These are phyloP conservation scores for Bonnemaisonia californica DNA, from an alignment of 31 red algal genomes.

Conservation along the genomic window DNA sequence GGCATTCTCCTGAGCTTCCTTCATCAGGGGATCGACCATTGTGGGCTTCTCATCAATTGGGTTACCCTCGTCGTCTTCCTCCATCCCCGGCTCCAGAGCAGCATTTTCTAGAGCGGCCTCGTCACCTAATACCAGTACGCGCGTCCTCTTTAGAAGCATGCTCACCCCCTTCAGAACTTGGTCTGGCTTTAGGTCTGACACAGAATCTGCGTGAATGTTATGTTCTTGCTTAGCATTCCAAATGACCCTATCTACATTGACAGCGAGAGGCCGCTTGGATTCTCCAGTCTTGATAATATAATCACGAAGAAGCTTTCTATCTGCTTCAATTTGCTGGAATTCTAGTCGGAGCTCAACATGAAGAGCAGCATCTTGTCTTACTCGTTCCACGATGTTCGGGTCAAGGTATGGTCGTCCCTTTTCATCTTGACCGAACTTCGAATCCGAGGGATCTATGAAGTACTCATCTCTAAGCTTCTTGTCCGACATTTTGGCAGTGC, in stretches of 20 bases:
- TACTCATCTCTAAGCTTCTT: slow-evolving; percentile 71
- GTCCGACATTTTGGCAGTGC: slow-evolving; percentile 71
- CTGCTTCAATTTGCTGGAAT: slow-evolving; percentile 75
- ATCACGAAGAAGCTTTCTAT: slow-evolving; percentile 77
- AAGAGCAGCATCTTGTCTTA: slow-evolving; percentile 81
- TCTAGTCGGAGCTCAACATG: slow-evolving; percentile 62
- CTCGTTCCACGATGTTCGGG: slow-evolving; percentile 71
- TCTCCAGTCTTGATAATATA: slow-evolving; percentile 85
- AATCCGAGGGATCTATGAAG: slow-evolving; percentile 70
- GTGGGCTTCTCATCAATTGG: slow-evolving; percentile 23
- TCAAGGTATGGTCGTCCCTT: slow-evolving; percentile 73
- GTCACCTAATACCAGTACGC: slow-evolving; percentile 65
- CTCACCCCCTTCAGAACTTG: slow-evolving; percentile 83
- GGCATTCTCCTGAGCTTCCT: slow-evolving; percentile 87
- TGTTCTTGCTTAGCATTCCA: slow-evolving; percentile 87
- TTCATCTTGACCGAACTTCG: slow-evolving; percentile 70
- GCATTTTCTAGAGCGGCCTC: slow-evolving; percentile 59
- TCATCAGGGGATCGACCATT: slow-evolving; percentile 60
- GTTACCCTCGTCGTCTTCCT: slow-evolving; percentile 48
- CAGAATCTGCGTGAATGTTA: slow-evolving; percentile 68
- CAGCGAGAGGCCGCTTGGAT: slow-evolving; percentile 77
- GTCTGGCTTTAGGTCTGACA: slow-evolving; percentile 82
- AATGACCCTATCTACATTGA: slow-evolving; percentile 94
- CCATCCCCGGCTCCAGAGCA: slow-evolving; percentile 35
- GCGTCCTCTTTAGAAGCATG: slow-evolving; percentile 72